Conservation (phyloP, 495 filamentous ascomycete species). For the Penicillium simplicissimum region DNA sequence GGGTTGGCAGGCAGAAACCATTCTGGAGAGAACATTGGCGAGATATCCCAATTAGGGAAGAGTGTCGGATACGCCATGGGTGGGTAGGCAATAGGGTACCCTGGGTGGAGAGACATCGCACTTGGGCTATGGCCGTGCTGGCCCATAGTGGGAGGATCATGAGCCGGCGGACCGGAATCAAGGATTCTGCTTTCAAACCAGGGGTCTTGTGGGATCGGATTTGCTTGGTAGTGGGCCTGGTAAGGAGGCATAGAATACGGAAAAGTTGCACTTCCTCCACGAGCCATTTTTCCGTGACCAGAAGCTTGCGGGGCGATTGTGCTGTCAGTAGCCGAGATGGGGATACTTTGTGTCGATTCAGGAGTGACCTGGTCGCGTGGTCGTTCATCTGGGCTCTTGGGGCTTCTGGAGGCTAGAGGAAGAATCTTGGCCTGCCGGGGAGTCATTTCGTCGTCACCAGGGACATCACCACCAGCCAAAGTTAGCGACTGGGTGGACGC, state of each 20-base stretch:
- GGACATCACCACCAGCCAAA: background rate
- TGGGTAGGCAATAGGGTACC: background rate
- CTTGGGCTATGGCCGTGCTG: too few species aligned
- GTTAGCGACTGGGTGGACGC: too few species aligned
- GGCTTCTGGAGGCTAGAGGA: background rate
- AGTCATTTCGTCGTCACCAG: background rate
- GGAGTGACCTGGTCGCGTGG: background rate
- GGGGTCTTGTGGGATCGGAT: background rate
- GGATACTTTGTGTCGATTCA: background rate
- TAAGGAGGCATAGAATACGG: background rate
- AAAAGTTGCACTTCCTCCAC: background rate
- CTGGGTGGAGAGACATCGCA: background rate
- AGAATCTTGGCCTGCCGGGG: background rate
- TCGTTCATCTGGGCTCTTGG: background rate
- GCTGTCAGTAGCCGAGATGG: background rate
- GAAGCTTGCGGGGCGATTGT: background rate
- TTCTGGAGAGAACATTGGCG: background rate
- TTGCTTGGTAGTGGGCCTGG: background rate
- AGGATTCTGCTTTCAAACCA: too few species aligned
- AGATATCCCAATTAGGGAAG: background rate
- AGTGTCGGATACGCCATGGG: background rate
- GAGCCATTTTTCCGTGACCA: background rate
- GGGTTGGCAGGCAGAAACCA: background rate
- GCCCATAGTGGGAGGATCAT: too few species aligned
- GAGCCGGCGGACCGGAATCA: too few species aligned